Percentiles rank a stretch among this genome's conserved stretches.
These are phyloP conservation scores for Arabidopsis hybrid DNA, from an alignment of 441 rosid genomes.

Conservation along the genomic window DNA sequence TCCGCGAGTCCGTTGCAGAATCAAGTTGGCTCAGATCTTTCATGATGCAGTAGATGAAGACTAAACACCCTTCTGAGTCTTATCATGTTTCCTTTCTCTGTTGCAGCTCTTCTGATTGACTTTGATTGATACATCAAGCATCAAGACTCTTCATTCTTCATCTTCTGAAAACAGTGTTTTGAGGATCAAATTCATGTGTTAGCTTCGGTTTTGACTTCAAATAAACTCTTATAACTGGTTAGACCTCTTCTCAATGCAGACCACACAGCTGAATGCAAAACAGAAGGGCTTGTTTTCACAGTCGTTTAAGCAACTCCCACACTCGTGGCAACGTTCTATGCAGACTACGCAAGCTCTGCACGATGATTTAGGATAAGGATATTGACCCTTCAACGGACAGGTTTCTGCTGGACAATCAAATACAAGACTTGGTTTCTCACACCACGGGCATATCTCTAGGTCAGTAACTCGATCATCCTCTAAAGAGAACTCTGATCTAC, in stretches of 20 bases:
- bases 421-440: constrained; percentile 49
- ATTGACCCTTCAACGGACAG: constrained; percentile 34
- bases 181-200: too few relatives aligned
- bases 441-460: constrained; percentile 52
- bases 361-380: constrained; percentile 33
- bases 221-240: constrained; percentile 1
- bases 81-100: not conserved
- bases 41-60: not conserved
- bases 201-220: constrained; percentile 16
- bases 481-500: constrained; percentile 35
- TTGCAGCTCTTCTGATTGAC: constrained; percentile 18
- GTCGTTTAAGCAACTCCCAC: constrained; percentile 54
- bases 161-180: not conserved
- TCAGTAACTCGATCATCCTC: constrained; percentile 50
- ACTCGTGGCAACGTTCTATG: constrained; percentile 48
- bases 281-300: constrained; percentile 47
- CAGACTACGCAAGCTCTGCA: constrained; percentile 58
- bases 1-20: not conserved
- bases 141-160: not conserved
- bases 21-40: constrained; percentile 26
- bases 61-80: constrained; percentile 3
- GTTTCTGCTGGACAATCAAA: constrained; percentile 54
- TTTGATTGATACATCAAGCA: not conserved
- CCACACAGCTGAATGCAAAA: constrained; percentile 44
- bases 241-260: constrained; percentile 34